Conservation (phyloP, 225 moss, liverwort and hornwort species). For the Rhytidiadelphus loreus region DNA sequence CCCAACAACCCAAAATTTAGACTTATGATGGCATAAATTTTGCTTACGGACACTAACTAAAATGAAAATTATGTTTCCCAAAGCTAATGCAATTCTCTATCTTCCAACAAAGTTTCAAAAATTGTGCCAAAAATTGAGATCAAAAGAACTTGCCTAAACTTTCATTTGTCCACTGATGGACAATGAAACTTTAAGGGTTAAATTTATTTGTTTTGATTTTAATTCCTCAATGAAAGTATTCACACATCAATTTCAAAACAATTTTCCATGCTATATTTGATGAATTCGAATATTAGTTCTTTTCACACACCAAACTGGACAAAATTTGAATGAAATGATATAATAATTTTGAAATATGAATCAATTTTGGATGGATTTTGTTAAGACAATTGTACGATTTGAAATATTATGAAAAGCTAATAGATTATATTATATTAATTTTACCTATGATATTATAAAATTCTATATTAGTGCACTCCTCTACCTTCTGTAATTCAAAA, state of each 20-base stretch:
- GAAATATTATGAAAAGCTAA: background rate
- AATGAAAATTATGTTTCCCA: accelerated
- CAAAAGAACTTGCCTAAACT: accelerated
- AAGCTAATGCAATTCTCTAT: background rate
- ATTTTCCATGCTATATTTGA: accelerated
- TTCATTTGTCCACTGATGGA: accelerated
- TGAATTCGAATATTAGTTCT: background rate
- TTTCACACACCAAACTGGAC: background rate
- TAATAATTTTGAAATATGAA: background rate
- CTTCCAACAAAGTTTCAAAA: background rate
- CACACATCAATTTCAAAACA: background rate
- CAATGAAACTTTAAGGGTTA: accelerated
- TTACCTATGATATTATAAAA: background rate
- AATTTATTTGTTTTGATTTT: background rate
- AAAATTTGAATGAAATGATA: background rate
- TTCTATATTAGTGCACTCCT: background rate
- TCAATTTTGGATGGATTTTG: background rate
- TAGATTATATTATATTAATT: background rate
- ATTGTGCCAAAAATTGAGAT: background rate
- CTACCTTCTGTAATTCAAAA: background rate
- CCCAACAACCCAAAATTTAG: background rate
- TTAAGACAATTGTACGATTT: background rate
- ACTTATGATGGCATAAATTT: background rate
- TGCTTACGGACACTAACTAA: accelerated
- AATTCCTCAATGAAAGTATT: background rate